These are phyloP conservation scores for Neurospora sp. DNA, from an alignment of 495 filamentous ascomycete species.

Conservation along the genomic window DNA sequence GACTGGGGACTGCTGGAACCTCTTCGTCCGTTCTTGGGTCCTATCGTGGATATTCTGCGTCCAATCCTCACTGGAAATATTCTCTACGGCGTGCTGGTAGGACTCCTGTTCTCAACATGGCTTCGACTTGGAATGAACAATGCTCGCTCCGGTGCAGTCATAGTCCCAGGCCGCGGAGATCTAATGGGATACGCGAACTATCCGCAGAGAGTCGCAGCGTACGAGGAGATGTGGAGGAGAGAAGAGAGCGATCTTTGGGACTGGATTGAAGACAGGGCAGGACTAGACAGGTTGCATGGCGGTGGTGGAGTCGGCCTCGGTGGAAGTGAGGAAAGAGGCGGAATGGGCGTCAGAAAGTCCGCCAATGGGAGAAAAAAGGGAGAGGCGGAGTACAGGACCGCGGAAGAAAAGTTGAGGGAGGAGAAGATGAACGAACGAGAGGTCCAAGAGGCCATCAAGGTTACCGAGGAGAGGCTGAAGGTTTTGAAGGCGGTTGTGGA, in stretches of 20 bases:
- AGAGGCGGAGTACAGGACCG: constrained; percentile 34
- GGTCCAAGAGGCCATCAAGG: constrained; percentile 71
- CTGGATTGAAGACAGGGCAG: constrained; percentile 86
- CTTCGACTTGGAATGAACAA: constrained; percentile 36
- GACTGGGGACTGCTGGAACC: constrained; percentile 80
- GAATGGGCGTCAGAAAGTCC: constrained; percentile 1
- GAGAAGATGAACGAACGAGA: constrained; percentile 72
- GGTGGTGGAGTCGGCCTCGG: constrained; percentile 18
- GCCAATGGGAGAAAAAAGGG: constrained; percentile 5
- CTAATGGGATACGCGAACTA: constrained; percentile 29
- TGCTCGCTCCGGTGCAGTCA: neutral
- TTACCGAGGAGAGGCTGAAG: constrained; percentile 74
- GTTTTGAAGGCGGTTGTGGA: constrained; percentile 63
- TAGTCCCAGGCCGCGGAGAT: constrained; percentile 13
- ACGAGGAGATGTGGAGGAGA: constrained; percentile 84
- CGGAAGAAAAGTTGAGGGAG: constrained; percentile 48
- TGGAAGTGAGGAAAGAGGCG: constrained; percentile 10
- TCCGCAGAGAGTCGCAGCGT: constrained; percentile 68
- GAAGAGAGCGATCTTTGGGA: constrained; percentile 93
- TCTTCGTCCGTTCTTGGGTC: constrained; percentile 56
- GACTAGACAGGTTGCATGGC: constrained; percentile 54
- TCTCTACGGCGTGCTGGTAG: constrained; percentile 48
- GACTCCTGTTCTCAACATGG: constrained; percentile 47
- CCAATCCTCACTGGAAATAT: constrained; percentile 65
- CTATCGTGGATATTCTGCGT: constrained; percentile 57